Conservation (phyloP, 495 filamentous ascomycete species). For the Poronia punctata region DNA sequence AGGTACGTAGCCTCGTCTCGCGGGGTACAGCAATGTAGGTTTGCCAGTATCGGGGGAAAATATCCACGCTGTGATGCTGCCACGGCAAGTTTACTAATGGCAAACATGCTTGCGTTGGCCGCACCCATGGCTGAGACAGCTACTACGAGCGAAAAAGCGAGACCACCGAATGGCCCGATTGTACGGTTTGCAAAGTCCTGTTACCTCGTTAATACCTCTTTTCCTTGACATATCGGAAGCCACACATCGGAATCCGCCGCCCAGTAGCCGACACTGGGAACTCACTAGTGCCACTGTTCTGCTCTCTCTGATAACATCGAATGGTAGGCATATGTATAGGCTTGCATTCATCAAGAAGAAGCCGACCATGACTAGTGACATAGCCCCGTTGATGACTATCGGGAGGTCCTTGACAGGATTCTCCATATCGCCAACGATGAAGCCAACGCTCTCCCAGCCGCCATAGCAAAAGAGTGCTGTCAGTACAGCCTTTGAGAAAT, state of each 20-base stretch:
- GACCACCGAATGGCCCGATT: slow-evolving; percentile 11
- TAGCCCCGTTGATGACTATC: slow-evolving; percentile 22
- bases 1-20: slow-evolving; percentile 16
- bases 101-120: slow-evolving; percentile 22
- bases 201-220: slow-evolving; percentile 4
- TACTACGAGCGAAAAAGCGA: slow-evolving; percentile 14
- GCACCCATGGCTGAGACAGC: slow-evolving; percentile 18
- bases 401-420: slow-evolving; percentile 21
- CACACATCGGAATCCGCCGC: background rate
- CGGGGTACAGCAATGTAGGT: slow-evolving; percentile 15
- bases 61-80: slow-evolving; percentile 16
- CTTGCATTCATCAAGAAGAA: slow-evolving; percentile 25
- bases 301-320: slow-evolving; percentile 17
- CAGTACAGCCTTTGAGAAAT: slow-evolving; percentile 18
- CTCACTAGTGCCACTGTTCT: slow-evolving; percentile 22
- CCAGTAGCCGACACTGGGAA: slow-evolving; percentile 9
- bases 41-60: slow-evolving; percentile 15
- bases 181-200: slow-evolving; percentile 15
- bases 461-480: slow-evolving; percentile 19
- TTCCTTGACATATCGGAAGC: too few relatives aligned
- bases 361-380: slow-evolving; percentile 24
- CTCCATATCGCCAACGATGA: slow-evolving; percentile 28
- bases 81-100: slow-evolving; percentile 18
- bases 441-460: slow-evolving; percentile 27
- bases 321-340: slow-evolving; percentile 18